phyloP scores from a whole-genome alignment of 257 asterid genomes.

The Prunella vulgaris region DNA sequence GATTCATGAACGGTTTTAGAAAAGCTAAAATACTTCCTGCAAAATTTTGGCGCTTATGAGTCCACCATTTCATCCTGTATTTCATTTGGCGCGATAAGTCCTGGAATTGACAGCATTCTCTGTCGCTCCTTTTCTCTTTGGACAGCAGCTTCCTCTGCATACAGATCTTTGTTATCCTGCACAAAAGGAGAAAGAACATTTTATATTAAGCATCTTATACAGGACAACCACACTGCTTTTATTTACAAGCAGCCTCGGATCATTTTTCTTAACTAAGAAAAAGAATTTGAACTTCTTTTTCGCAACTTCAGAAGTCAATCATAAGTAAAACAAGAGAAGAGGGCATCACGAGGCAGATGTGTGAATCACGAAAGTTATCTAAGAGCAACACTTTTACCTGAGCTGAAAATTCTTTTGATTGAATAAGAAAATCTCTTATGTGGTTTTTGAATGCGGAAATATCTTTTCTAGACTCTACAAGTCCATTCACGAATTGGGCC shows the following conservation, averaged over 20 bases:
- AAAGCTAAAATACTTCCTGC: constrained; percentile 26
- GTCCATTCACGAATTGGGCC: constrained; percentile 82
- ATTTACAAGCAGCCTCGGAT: too few relatives aligned
- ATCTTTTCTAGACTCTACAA: constrained; percentile 67
- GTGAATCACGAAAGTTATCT: neutral
- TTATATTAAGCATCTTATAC: neutral
- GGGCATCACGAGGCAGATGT: neutral
- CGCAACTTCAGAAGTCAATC: neutral
- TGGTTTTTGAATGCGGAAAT: constrained; percentile 73
- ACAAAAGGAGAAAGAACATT: neutral
- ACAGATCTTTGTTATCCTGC: constrained; percentile 95
- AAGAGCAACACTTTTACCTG: constrained; percentile 49
- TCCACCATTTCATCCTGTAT: constrained; percentile 91
- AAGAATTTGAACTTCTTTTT: too few relatives aligned
- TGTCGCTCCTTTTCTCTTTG: constrained; percentile 82
- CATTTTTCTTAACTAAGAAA: too few relatives aligned
- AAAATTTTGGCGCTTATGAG: constrained; percentile 35
- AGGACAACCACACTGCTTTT: too few relatives aligned
- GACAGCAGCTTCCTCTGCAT: constrained; percentile 91
- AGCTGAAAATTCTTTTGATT: constrained; percentile 94
- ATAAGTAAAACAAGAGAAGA: neutral
- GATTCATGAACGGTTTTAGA: constrained; percentile 21
- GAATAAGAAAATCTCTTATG: constrained; percentile 91
- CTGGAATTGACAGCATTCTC: constrained; percentile 84
- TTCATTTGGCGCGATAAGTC: constrained; percentile 88